Base-by-base conservation (phyloP, 805 yeast genomes). In the Candida quercuum region DNA sequence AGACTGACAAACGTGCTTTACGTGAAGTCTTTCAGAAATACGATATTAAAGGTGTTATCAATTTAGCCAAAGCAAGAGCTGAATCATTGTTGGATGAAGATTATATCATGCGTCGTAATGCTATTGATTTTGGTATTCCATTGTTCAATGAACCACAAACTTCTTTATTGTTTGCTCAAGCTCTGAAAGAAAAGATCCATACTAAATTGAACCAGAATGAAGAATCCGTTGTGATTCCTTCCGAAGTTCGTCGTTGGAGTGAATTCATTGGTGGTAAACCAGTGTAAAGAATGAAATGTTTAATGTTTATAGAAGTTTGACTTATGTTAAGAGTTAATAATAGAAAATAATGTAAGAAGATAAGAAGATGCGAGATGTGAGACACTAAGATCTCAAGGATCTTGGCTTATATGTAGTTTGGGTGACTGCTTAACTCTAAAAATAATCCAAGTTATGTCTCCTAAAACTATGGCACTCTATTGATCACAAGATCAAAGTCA, bases 91-190 rank as follows among this genome's bases (percentile, higher is more conserved):
- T 76, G 47, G 97, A 93, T 57, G 82, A 84, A 63, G 97, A 93
- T 66, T 93, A 93, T 63, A 81, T 91, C 41, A 93, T 93, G 99
- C 83, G 99, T 72, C 83, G 99, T 71, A 93, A 93, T 62, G 98
- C 99, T 33, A 94, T 93, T 67, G 99, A 93, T 63, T 93, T 93
- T 61, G 98, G 86, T 43, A 82, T 91, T 56, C 96, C 99, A 30
- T 71, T 93, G 59, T 91, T 93, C 72, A 93, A 91, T 60, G 99
- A 93, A 69, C 96, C 98, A 47, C 80, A 87, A 60, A 94, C 99
- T 17, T 83, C 96, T 2, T 59, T 80, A 52, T 67, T 93, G 51
- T 93, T 93, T 63, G 88, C 97, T 17, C 68, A 78, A 57, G 86
- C 95, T 47, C 71, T 93, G 66, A 76, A 76, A 48, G 76, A 66